These are phyloP conservation scores for Xylaria sp. DNA, from an alignment of 2,329 filamentous ascomycete genomes.

Conservation along the genomic window DNA sequence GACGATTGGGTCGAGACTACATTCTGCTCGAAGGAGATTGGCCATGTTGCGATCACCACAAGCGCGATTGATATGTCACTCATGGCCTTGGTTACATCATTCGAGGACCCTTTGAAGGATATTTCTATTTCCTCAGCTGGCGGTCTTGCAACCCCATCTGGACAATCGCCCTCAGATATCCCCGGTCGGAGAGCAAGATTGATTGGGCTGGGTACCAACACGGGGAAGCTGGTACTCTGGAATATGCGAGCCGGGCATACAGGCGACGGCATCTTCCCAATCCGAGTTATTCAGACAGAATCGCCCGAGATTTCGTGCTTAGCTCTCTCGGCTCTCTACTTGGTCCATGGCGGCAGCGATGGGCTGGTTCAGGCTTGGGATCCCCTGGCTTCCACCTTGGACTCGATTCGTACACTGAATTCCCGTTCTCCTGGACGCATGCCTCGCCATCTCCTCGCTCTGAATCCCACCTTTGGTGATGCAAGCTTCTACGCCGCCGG, in stretches of 20 bases:
- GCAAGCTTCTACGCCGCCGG: slow-evolving; percentile 84
- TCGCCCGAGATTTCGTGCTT: slow-evolving; percentile 88
- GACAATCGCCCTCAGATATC: slow-evolving; percentile 66
- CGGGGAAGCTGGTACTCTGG: slow-evolving; percentile 84
- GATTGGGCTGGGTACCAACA: slow-evolving; percentile 82
- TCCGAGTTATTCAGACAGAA: slow-evolving; percentile 88
- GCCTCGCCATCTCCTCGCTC: slow-evolving; percentile 73
- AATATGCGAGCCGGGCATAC: slow-evolving; percentile 76
- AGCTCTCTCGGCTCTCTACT: slow-evolving; percentile 83
- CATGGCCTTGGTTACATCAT: slow-evolving; percentile 74
- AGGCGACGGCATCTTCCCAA: slow-evolving; percentile 71
- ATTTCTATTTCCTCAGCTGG: slow-evolving; percentile 57
- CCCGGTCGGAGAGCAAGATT: slow-evolving; percentile 87
- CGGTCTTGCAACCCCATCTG: slow-evolving; percentile 61
- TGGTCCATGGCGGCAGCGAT: slow-evolving; percentile 94
- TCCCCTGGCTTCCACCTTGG: slow-evolving; percentile 81
- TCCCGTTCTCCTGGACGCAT: slow-evolving; percentile 84
- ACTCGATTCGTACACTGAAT: slow-evolving; percentile 87
- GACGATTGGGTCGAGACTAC: slow-evolving; percentile 76
- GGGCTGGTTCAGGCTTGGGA: slow-evolving; percentile 98
- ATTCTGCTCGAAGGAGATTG: slow-evolving; percentile 70
- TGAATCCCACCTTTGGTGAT: slow-evolving; percentile 69
- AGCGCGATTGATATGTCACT: slow-evolving; percentile 79
- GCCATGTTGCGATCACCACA: slow-evolving; percentile 72
- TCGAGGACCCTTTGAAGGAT: slow-evolving; percentile 82